Base-by-base conservation (phyloP, 129 eudicot species). In the Pittosporum tobira region DNA sequence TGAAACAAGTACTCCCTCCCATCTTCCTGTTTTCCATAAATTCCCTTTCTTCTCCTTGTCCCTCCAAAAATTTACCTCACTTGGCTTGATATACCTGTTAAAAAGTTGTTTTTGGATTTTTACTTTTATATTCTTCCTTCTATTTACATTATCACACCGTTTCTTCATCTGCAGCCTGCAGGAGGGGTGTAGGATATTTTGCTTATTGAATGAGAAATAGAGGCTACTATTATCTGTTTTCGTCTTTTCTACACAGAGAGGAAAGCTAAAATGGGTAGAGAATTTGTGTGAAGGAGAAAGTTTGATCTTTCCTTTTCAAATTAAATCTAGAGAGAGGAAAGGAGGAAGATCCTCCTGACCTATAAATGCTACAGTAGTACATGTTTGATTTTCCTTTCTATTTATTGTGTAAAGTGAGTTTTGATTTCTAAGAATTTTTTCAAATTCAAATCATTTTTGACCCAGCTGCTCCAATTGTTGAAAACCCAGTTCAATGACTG, bases 221-320 rank as follows among this genome's bases (percentile, higher is more conserved):
- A 59, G 50, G 54, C 61, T 54, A 43, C 22, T n/a, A n/a, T 36
- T 0, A 53, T 44, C 20, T 21, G n/a, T 62, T 45, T 16, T 51
- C 21, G 60, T 40, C 36, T 49, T n/a, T 54, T 43, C 46, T 15
- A 16, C 70, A n/a, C 36, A 20, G 21, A 58, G 4, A 40, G 46
- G 46, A 10, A 40, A 13, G n/a, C 9, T 40, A 42, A 64, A 2
- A n/a, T 4, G 59, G 15, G 49, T 3, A 6, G 20, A 34, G 36
- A 7, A 36, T 58, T 43, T 65, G 55, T 65, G 77, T 65, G 77
- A 74, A 74, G 52, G 30, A 57, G 60, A 63, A 16, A 22, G 47
- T 19, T 54, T 46, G 48, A 69, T 70, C 64, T 65, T 65, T 65
- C 70, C 70, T 55, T 70, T 60, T 65, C 70, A 48, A 57, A 65